These are phyloP conservation scores for Lipomyces orientalis DNA, from an alignment of 805 yeast genomes.

Conservation along the genomic window DNA sequence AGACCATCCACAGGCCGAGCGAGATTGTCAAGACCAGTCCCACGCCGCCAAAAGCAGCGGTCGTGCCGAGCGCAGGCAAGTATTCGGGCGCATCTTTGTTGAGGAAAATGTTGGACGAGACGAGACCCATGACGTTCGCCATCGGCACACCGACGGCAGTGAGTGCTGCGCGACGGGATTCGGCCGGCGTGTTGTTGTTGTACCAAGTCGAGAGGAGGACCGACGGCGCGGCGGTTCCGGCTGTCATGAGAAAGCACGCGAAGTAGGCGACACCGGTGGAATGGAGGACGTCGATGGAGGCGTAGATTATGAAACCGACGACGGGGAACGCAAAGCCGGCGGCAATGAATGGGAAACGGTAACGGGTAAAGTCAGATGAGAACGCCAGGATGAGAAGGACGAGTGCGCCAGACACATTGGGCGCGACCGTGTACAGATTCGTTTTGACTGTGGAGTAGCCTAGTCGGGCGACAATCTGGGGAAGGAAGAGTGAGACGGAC, in stretches of 20 bases:
- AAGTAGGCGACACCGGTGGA: conserved; percentile 52
- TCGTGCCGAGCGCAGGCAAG: conserved; percentile 55
- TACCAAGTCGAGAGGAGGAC: conserved; percentile 58
- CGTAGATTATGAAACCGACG: conserved; percentile 55
- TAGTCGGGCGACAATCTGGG: conserved; percentile 59
- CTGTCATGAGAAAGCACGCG: conserved; percentile 54
- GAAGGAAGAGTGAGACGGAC: conserved; percentile 41
- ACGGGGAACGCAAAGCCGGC: conserved; percentile 49
- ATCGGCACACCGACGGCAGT: conserved; percentile 58
- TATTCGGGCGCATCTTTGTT: conserved; percentile 59
- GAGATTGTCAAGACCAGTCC: conserved; percentile 47
- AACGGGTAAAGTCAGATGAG: conserved; percentile 49
- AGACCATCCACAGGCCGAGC: conserved; percentile 47
- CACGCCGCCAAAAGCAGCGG: conserved; percentile 54
- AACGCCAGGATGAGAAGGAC: conserved; percentile 49
- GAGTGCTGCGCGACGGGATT: conserved; percentile 52
- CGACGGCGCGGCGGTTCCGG: conserved; percentile 56
- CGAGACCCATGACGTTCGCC: conserved; percentile 62
- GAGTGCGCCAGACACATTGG: conserved; percentile 56
- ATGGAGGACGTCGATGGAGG: conserved; percentile 50
- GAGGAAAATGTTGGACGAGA: conserved; percentile 57
- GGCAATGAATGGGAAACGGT: conserved; percentile 50
- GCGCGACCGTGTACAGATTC: conserved; percentile 47
- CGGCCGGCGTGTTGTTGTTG: conserved; percentile 55
- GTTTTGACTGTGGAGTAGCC: conserved; percentile 72